Evolutionary conservation across 179 eudicot species (phyloP).

Genomic region (Pouteria campechiana): DNA sequence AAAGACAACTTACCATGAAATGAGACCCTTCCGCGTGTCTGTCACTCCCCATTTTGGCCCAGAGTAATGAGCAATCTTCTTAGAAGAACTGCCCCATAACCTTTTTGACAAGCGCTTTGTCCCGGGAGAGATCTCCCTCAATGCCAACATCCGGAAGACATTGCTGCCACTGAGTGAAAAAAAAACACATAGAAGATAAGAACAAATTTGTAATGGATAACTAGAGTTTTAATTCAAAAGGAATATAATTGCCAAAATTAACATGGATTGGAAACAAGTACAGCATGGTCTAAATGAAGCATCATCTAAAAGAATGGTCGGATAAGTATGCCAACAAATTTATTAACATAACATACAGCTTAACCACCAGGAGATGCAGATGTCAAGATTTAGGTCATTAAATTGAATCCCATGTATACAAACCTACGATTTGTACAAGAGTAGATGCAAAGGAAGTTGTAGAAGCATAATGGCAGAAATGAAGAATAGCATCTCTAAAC

Average conservation of each 20-base stretch:
- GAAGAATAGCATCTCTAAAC: too few relatives aligned
- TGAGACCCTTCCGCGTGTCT: constrained; percentile 65
- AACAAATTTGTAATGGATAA: background rate
- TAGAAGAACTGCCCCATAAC: constrained; percentile 41
- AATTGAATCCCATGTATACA: too few relatives aligned
- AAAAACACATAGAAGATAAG: background rate
- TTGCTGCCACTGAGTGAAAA: constrained; percentile 36
- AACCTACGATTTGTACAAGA: too few relatives aligned
- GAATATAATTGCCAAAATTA: background rate
- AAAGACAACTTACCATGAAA: constrained; percentile 60
- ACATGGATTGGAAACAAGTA: too few relatives aligned
- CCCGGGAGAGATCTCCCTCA: constrained; percentile 71
- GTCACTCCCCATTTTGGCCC: constrained; percentile 27
- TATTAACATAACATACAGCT: too few relatives aligned
- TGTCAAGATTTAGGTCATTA: too few relatives aligned
- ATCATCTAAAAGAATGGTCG: too few relatives aligned
- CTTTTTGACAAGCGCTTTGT: constrained; percentile 43
- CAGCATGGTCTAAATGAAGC: too few relatives aligned
- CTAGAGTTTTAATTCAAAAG: background rate
- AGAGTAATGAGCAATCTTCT: constrained; percentile 16
- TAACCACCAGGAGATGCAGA: too few relatives aligned
- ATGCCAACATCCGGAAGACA: constrained; percentile 56
- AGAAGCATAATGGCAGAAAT: too few relatives aligned
- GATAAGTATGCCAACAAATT: too few relatives aligned
- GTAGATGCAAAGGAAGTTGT: too few relatives aligned